phyloP scores from a whole-genome alignment of 768 basidiomycete species.

The Mycena rosella region DNA sequence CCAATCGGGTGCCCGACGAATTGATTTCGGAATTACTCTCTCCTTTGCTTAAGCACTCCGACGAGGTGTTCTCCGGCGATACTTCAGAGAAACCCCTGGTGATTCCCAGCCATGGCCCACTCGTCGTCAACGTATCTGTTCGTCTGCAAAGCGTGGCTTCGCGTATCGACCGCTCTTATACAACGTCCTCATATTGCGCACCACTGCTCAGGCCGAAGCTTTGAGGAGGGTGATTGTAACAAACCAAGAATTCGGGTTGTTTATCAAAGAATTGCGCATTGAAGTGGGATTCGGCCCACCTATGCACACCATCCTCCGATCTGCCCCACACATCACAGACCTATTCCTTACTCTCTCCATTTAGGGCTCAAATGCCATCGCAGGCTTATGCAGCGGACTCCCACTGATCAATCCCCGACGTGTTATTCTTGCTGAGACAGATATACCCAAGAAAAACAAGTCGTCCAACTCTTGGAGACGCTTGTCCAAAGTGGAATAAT shows the following conservation, averaged over 20 bases:
- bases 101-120: neutral
- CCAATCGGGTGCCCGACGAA: slow-evolving; percentile 8
- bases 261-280: slow-evolving; percentile 7
- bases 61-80: slow-evolving; percentile 23
- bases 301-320: slow-evolving; percentile 12
- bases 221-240: neutral
- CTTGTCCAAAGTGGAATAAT: slow-evolving; percentile 18
- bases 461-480: neutral
- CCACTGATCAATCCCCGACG: slow-evolving; percentile 14
- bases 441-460: slow-evolving; percentile 2
- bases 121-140: slow-evolving; percentile 23
- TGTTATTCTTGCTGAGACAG: slow-evolving; percentile 1
- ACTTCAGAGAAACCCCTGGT: slow-evolving; percentile 4
- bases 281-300: slow-evolving; percentile 18
- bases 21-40: slow-evolving; percentile 22
- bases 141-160: slow-evolving; percentile 28
- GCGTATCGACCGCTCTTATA: slow-evolving; percentile 26
- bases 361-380: neutral
- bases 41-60: slow-evolving; percentile 18
- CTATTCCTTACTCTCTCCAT: neutral
- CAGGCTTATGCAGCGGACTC: slow-evolving; percentile 10
- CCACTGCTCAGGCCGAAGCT: slow-evolving; percentile 1
- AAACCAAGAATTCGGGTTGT: neutral
- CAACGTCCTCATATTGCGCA: slow-evolving; percentile 22
- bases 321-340: slow-evolving; percentile 11